Evolutionary conservation across 495 filamentous ascomycete genomes (phyloP), one percentile per base, ranked within the genome.

Genomic region (Penicillium crystallinum): DNA sequence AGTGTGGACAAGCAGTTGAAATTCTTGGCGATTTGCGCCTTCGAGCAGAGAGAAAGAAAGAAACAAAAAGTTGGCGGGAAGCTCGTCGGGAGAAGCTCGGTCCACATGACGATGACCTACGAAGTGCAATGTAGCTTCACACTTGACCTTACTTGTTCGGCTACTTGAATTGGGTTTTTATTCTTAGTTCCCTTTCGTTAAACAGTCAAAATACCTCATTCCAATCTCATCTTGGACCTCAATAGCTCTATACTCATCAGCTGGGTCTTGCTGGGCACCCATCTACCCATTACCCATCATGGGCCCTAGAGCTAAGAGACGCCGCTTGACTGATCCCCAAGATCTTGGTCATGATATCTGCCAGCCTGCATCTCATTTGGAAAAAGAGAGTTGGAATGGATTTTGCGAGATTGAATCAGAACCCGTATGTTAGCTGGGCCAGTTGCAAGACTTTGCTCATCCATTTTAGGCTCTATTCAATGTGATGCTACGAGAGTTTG

Each of bases 351-450:
- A 65, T n/a, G 61, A 68, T 19, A 62, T 70, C 44, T 68, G 57
- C 52, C 56, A 57, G 35, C 61, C 72, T 30, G 75, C 73, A 6
- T 77, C 66, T 4, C 40, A 46, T 6, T 52, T 66, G 6, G 77
- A 82, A 31, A 78, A 73, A 51, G 46, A 57, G 37, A 64, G 42
- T 8, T 89, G 86, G 86, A 78, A 79, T 53, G 90, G 90, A 21
- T 98, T 90, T 77, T 86, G 85, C 39, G 91, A 96, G 61, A 76
- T 97, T 33, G 90, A 96, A 65, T 95, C 89, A 0, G 91, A 98
- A 49, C 93, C 93, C 2, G 90, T 91, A 70, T 64, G 80, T 29
- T 19, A 25, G 43, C 12, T 31, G 8, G 21, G 8, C 2, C n/a
- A 11, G 12, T 33, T 5, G 23, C 18, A 21, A 9, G 21, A 5